These are phyloP conservation scores for Ceratocystis harringtonii DNA, from an alignment of 2,329 filamentous ascomycete genomes.

Conservation along the genomic window DNA sequence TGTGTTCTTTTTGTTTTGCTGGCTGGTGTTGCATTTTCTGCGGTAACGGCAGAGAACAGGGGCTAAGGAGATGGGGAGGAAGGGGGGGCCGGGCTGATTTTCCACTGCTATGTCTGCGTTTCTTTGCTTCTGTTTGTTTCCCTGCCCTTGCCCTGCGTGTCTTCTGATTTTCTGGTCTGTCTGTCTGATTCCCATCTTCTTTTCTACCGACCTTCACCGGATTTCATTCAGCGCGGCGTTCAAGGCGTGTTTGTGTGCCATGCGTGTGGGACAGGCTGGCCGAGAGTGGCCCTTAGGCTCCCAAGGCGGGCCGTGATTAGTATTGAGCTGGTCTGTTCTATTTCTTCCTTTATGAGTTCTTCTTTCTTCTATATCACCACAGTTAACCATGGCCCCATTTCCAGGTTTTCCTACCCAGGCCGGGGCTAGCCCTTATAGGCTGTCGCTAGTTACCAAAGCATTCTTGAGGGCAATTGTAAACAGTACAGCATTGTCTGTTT, in stretches of 20 bases:
- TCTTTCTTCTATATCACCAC: neutral
- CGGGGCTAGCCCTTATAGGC: neutral
- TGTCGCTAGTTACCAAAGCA: neutral
- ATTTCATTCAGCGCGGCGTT: conserved; percentile 17
- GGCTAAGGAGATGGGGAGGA: neutral
- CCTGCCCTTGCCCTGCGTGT: neutral
- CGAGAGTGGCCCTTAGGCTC: neutral
- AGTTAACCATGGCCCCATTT: neutral
- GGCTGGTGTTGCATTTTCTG: conserved; percentile 74
- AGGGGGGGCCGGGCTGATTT: conserved; percentile 13
- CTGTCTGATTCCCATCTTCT: conserved; percentile 14
- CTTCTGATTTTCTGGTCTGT: conserved; percentile 13
- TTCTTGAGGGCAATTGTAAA: conserved; percentile 44
- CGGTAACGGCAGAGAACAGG: conserved; percentile 33
- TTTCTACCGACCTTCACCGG: neutral
- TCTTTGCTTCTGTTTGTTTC: conserved; percentile 17
- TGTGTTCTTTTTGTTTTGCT: conserved; percentile 82
- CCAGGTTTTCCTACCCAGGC: neutral
- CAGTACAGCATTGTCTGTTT: conserved; percentile 48
- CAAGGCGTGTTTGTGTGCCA: conserved; percentile 1
- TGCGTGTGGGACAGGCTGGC: neutral
- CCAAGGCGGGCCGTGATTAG: neutral
- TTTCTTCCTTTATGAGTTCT: neutral
- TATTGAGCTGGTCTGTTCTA: neutral
- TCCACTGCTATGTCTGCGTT: conserved; percentile 9